Conservation (phyloP, 2,329 filamentous ascomycete genomes). For the Neofusicoccum sp. region DNA sequence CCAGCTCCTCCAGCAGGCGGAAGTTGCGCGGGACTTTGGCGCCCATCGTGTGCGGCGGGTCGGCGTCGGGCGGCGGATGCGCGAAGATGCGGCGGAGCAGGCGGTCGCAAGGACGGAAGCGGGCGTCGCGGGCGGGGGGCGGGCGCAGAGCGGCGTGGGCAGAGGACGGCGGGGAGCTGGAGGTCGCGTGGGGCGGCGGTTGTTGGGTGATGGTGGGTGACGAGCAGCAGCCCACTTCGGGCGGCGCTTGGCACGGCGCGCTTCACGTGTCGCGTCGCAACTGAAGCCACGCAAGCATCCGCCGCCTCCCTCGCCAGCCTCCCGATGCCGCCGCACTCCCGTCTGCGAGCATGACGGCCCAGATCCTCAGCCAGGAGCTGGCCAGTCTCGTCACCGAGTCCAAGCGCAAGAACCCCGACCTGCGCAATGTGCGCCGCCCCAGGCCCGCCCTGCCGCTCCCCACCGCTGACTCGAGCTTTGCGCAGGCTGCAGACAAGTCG, state of each 20-base stretch:
- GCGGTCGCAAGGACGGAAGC: not conserved
- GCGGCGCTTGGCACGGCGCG: slow-evolving; percentile 6
- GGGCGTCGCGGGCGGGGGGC: not conserved
- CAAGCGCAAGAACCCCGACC: slow-evolving; percentile 88
- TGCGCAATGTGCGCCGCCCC: slow-evolving; percentile 63
- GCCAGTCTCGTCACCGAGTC: slow-evolving; percentile 91
- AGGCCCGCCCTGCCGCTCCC: not conserved
- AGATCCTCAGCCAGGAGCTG: slow-evolving; percentile 84
- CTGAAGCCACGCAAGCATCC: slow-evolving; percentile 19
- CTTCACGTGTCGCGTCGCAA: slow-evolving; percentile 17
- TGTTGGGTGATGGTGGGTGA: not conserved
- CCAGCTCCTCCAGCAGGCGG: slow-evolving; percentile 91
- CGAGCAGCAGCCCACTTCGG: slow-evolving; percentile 2
- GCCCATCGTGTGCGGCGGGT: slow-evolving; percentile 45
- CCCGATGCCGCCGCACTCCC: slow-evolving; percentile 1
- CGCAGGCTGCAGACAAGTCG: slow-evolving; percentile 85
- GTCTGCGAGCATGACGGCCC: slow-evolving; percentile 75
- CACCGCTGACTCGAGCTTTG: slow-evolving; percentile 15
- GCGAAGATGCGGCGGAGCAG: not conserved
- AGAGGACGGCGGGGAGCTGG: not conserved
- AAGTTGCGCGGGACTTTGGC: slow-evolving; percentile 94
- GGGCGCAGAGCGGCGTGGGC: not conserved
- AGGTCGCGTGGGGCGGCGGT: not conserved
- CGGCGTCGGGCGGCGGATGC: not conserved
- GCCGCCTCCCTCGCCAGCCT: not conserved